Percentiles rank a stretch among this genome's conserved stretches.
Conservation (phyloP, 1,139 yeast genomes). For the Schwanniomyces etchellsii region DNA sequence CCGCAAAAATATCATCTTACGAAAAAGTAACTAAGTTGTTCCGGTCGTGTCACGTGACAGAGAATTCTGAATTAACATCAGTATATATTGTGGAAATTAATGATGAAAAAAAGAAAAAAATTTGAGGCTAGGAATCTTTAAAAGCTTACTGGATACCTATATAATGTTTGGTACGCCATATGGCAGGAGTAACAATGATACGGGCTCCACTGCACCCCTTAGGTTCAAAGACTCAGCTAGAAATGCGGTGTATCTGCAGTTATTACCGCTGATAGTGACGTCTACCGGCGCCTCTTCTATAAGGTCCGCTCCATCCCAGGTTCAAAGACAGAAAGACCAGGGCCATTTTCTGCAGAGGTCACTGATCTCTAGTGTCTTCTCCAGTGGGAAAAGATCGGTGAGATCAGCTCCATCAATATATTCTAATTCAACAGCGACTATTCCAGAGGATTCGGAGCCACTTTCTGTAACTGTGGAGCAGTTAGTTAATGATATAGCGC, state of each 20-base stretch:
- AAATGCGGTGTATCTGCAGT: conserved; percentile 42
- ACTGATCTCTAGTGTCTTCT: conserved; percentile 28
- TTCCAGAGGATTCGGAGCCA: conserved; percentile 44
- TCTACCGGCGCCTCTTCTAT: conserved; percentile 20
- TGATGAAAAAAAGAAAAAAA: too few relatives aligned
- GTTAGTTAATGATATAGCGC: conserved; percentile 36
- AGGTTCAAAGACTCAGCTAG: conserved; percentile 43
- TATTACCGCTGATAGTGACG: conserved; percentile 26
- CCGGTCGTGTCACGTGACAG: too few relatives aligned
- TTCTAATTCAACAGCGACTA: conserved; percentile 40
- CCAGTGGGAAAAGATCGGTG: conserved; percentile 34
- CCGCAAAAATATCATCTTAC: too few relatives aligned
- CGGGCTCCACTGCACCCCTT: conserved; percentile 29
- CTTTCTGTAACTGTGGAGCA: conserved; percentile 40
- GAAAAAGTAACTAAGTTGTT: too few relatives aligned
- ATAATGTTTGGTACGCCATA: conserved; percentile 38
- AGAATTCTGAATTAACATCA: too few relatives aligned
- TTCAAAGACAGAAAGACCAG: conserved; percentile 11
- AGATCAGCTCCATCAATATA: conserved; percentile 42
- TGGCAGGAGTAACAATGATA: conserved; percentile 23
- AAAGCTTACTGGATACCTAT: too few relatives aligned
- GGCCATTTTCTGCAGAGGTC: conserved; percentile 15
- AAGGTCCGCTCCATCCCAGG: conserved; percentile 30
- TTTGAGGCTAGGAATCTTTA: too few relatives aligned
- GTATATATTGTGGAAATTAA: too few relatives aligned